Percentiles rank a stretch among this genome's conserved stretches.
Conservation (phyloP, 2,329 filamentous ascomycete genomes). For the Ascochyta koolunga region DNA sequence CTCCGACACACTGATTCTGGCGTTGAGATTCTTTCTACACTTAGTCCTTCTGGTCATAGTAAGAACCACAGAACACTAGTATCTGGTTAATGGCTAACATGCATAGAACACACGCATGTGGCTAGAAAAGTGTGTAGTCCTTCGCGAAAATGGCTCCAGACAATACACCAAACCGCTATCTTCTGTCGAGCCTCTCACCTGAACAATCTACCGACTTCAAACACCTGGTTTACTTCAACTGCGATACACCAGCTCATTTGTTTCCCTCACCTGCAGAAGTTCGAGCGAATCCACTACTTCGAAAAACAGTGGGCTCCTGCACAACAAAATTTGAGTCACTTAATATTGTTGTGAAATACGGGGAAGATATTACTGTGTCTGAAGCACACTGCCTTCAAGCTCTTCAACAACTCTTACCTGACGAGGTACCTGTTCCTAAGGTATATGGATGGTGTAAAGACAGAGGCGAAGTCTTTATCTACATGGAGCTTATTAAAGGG, state of each 20-base stretch:
- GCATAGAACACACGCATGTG: slow-evolving; percentile 1
- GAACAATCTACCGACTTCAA: no score
- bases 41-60: neutral
- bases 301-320: neutral
- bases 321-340: slow-evolving; percentile 8
- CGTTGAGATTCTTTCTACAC: neutral
- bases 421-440: no score
- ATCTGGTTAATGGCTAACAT: neutral
- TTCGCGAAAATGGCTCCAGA: slow-evolving; percentile 1
- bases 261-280: slow-evolving; percentile 7
- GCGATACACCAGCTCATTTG: neutral
- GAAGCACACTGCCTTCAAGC: no score
- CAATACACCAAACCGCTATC: slow-evolving; percentile 2
- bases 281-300: slow-evolving; percentile 6
- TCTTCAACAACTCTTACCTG: no score
- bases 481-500: no score
- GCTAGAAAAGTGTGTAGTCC: neutral
- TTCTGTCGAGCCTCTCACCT: neutral
- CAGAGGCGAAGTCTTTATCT: no score
- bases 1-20: neutral
- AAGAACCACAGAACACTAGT: neutral
- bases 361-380: no score
- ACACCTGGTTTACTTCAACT: no score
- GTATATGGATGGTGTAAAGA: no score
- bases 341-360: neutral